A percentile compares a stretch with the other conserved stretches of the same genome.
Conservation (phyloP, 352 stramenopile genomes). For the Elongisporangium anandrum region DNA sequence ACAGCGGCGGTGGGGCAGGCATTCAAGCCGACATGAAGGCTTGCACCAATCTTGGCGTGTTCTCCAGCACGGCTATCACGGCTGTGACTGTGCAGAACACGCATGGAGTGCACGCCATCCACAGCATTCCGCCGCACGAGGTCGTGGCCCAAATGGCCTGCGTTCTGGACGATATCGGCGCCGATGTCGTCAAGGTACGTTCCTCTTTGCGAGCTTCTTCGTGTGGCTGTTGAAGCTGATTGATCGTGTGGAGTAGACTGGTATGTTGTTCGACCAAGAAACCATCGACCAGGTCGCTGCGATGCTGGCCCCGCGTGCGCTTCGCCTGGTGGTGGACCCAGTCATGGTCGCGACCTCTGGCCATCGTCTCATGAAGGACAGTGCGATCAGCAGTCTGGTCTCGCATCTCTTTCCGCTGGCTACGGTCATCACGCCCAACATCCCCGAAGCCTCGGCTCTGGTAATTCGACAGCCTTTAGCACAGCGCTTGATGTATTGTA, state of each 20-base stretch:
- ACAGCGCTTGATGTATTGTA: no score
- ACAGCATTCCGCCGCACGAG: constrained; percentile 49
- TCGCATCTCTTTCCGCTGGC: constrained; percentile 81
- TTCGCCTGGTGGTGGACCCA: constrained; percentile 88
- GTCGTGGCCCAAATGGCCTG: constrained; percentile 81
- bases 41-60: constrained; percentile 82
- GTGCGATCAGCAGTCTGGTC: constrained; percentile 68
- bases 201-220: no score
- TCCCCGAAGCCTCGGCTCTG: constrained; percentile 89
- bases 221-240: neutral
- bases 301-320: constrained; percentile 40
- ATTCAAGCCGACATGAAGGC: constrained; percentile 93
- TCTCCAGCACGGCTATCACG: constrained; percentile 85
- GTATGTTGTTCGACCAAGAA: constrained; percentile 88
- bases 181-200: constrained; percentile 88
- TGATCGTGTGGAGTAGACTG: constrained; percentile 37
- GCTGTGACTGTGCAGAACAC: constrained; percentile 91
- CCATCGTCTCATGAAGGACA: constrained; percentile 76
- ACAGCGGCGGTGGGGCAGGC: constrained; percentile 87
- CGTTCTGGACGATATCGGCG: constrained; percentile 86
- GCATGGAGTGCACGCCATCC: constrained; percentile 40
- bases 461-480: constrained; percentile 19
- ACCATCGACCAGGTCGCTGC: constrained; percentile 69
- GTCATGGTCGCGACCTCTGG: constrained; percentile 93
- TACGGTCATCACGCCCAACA: constrained; percentile 92